phyloP scores from a whole-genome alignment of 1,284 basidiomycete species.

The Sporisorium scitamineum region DNA sequence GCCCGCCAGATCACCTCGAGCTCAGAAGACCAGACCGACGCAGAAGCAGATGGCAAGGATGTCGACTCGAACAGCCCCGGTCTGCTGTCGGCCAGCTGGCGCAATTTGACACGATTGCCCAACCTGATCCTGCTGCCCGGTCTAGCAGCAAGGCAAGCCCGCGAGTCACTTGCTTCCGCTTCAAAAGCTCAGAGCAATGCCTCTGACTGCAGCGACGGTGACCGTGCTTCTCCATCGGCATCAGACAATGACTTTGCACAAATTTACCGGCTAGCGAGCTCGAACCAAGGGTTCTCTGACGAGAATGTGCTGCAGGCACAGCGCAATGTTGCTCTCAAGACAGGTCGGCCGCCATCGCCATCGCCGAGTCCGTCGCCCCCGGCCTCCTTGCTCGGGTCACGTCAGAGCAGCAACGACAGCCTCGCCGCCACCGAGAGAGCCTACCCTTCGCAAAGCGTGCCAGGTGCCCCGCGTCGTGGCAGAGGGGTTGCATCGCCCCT shows the following conservation, averaged over 20 bases:
- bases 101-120: conserved; percentile 44
- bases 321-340: conserved; percentile 28
- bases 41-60: conserved; percentile 18
- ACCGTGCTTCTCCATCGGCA: not conserved
- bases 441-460: not conserved
- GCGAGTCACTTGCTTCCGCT: conserved; percentile 22
- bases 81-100: conserved; percentile 49
- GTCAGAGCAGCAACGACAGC: conserved; percentile 44
- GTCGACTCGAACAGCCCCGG: conserved; percentile 16
- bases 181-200: conserved; percentile 12
- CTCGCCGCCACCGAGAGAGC: conserved; percentile 20
- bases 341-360: conserved; percentile 34
- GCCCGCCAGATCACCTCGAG: conserved; percentile 30
- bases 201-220: not conserved
- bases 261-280: conserved; percentile 33
- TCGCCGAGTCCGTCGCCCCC: conserved; percentile 43
- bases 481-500: conserved; percentile 44
- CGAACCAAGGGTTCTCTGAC: conserved; percentile 2
- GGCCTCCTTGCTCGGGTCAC: conserved; percentile 35
- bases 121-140: conserved; percentile 51
- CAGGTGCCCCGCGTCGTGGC: conserved; percentile 11
- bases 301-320: conserved; percentile 27
- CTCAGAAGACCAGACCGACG: conserved; percentile 27
- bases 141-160: conserved; percentile 40
- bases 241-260: conserved; percentile 35